Base-by-base conservation (phyloP, 2,329 filamentous ascomycete genomes). In the Colletotrichum sp. region DNA sequence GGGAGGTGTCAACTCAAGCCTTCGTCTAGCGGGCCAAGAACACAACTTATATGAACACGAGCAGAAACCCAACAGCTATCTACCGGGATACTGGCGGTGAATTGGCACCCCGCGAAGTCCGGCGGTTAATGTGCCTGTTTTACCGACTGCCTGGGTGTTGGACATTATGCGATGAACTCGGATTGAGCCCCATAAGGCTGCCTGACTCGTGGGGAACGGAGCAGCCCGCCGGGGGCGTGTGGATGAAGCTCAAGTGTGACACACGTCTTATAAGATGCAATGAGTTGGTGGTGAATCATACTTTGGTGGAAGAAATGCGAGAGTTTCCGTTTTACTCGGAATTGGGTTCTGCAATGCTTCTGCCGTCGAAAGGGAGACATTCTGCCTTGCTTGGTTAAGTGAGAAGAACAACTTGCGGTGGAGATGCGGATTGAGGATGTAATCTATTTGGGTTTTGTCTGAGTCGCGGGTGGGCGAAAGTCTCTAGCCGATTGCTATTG, bases 341-440 rank as follows among this genome's bases (percentile, higher is more conserved):
- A 12, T 12, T 10, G n/a, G 18, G 6, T 49, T 49, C 9, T 49
- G 32, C 32, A 15, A 34, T 34, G 32, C 2, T 34, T 13, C n/a
- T n/a, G 39, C n/a, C 39, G 9, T n/a, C 10, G 39, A 21, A 8
- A 21, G n/a, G 44, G n/a, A 49, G 44, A 49, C 10, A 49, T 49
- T 49, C n/a, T 49, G n/a, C 44, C 0, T 49, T 0, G 6, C 2
- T 21, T 49, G 2, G 6, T 21, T 8, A 2, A 13, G 6, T 0
- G n/a, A 21, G n/a, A 49, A 13, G 44, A 10, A 0, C 8, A 4
- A n/a, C 12, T 49, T n/a, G 0, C 44, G 44, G 44, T 49, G 44
- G 44, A 21, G 44, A 21, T 0, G 10, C 2, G 44, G 44, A 0
- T 21, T 49, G 44, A 49, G 44, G 1, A 49, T 49, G 44, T 13